Evolutionary conservation across 2,329 filamentous ascomycete species (phyloP), one percentile per base, ranked within the genome.

Genomic region (Fusarium verticillioides): DNA sequence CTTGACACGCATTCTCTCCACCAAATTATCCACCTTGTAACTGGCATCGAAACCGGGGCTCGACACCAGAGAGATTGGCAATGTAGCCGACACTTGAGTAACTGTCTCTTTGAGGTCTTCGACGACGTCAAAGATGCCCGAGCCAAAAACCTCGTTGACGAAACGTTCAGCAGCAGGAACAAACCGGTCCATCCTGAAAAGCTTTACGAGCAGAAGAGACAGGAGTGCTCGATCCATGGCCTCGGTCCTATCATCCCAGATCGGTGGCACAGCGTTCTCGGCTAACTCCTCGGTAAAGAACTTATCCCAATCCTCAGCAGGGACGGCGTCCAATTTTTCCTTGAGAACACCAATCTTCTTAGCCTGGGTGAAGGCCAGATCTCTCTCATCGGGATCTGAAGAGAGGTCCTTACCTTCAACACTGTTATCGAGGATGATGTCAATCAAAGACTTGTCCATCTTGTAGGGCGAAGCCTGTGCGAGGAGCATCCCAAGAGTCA

Each of bases 1-100:
- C 61, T 90, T 91, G 58, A 94, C 92, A 66, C 90, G 90, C 81
- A 91, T 92, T 75, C 94, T 90, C 82, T 97, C 94, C 36, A 98
- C 97, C 60, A 99, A 87, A 69, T 92, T 94, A 82, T 99, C 96
- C 68, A 99, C 96, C 87, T 99, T 99, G 90, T 98, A 99, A 81
- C 94, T 97, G 60, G 97, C 97, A 83, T 99, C 96, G 81, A 99
- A 99, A 42, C 96, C 96, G 68, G 96, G 95, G 78, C 93, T 98
- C 10, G 96, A 99, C 78, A 96, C 96, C 40, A 99, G 89, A 7
- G 96, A 93, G 75, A 99, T 93, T 15, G 96, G 96, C 5, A 94
- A 91, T 37, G 91, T 94, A 36, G 96, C 91, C 10, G 92, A 92
- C 59, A 97, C 94, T 82, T 97, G 92, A 58, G 91, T 89, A 63